phyloP scores from a whole-genome alignment of 768 basidiomycete genomes.

The Asterophora lycoperdoides region DNA sequence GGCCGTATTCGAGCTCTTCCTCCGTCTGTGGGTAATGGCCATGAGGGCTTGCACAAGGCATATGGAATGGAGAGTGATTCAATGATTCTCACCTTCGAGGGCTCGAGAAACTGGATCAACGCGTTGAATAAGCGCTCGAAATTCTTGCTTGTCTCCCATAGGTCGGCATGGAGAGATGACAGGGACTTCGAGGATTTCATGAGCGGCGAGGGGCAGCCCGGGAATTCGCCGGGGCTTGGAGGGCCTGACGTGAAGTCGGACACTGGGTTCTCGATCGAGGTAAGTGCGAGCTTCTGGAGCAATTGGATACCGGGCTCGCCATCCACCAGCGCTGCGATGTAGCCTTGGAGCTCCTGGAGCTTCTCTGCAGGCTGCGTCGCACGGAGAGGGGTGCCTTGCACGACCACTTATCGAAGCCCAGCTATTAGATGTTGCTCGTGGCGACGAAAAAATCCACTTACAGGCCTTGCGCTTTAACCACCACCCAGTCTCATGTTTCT shows the following conservation, averaged over 20 bases:
- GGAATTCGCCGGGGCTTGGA: constrained; percentile 48
- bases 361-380: constrained; percentile 35
- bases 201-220: constrained; percentile 57
- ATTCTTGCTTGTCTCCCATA: constrained; percentile 70
- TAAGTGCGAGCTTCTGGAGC: constrained; percentile 62
- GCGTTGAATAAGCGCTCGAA: constrained; percentile 70
- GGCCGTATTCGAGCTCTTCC: constrained; percentile 68
- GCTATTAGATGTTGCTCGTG: constrained; percentile 10
- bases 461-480: constrained; percentile 75
- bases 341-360: constrained; percentile 47
- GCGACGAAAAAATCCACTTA: constrained; percentile 33
- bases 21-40: constrained; percentile 39
- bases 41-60: neutral
- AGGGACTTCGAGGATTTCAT: constrained; percentile 34
- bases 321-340: constrained; percentile 50
- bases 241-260: constrained; percentile 52
- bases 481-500: constrained; percentile 73
- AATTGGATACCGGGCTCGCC: constrained; percentile 47
- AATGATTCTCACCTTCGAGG: constrained; percentile 47
- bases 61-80: neutral
- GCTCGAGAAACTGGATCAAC: constrained; percentile 59
- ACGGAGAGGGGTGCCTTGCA: constrained; percentile 43
- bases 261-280: constrained; percentile 59
- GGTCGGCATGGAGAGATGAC: constrained; percentile 44
- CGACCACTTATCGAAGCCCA: constrained; percentile 35